Conservation (phyloP, 495 filamentous ascomycete genomes). For the Niebla homalea region DNA sequence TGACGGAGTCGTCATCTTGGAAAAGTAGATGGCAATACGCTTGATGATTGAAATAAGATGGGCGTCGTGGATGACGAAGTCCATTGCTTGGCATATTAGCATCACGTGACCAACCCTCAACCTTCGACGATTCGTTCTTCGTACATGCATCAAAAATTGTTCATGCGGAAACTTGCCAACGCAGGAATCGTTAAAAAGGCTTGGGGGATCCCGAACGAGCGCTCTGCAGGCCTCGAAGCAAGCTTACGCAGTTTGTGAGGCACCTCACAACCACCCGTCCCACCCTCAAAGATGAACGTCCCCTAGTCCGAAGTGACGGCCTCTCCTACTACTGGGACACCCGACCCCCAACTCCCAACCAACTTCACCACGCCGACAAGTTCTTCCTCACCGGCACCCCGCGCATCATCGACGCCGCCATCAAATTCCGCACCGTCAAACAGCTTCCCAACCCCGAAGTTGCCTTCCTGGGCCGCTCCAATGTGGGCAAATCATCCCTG, state of each 20-base stretch:
- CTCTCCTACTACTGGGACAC: constrained; percentile 47
- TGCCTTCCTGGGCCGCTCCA: constrained; percentile 71
- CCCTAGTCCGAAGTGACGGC: background rate
- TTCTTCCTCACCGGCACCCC: constrained; percentile 51
- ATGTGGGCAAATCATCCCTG: constrained; percentile 83
- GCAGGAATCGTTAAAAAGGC: too few species aligned
- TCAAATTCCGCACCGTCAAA: constrained; percentile 55
- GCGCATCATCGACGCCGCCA: constrained; percentile 54
- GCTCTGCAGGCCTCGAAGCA: too few species aligned
- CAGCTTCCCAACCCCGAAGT: constrained; percentile 37
- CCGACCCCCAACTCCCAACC: constrained; percentile 33
- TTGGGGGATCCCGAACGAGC: too few species aligned
- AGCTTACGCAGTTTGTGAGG: too few species aligned
- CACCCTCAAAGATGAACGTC: background rate
- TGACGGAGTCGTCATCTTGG: constrained; percentile 10
- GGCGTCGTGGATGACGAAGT: too few species aligned
- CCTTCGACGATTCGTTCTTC: too few species aligned
- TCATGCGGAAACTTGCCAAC: too few species aligned
- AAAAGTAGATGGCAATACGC: too few species aligned
- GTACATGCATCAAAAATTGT: too few species aligned
- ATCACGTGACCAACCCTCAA: too few species aligned
- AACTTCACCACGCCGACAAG: constrained; percentile 42
- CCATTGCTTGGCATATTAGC: too few species aligned
- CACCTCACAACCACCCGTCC: background rate
- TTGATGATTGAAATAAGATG: too few species aligned